phyloP scores from a whole-genome alignment of 2,329 filamentous ascomycete genomes.

The Coniochaeta sp. region DNA sequence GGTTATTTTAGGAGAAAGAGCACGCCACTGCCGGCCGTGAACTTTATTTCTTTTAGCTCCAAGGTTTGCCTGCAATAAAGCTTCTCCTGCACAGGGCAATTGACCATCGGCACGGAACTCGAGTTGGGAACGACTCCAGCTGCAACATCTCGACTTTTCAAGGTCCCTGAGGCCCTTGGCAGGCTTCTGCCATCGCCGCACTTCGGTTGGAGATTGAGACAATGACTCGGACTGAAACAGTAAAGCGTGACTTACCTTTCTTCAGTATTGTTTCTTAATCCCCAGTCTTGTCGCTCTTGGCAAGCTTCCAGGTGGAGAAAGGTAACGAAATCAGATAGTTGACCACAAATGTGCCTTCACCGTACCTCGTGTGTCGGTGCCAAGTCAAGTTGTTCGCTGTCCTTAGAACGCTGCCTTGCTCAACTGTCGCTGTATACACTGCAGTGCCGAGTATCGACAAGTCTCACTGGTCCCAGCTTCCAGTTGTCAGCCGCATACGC shows the following conservation, averaged over 20 bases:
- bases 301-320: neutral
- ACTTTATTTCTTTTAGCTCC: constrained; percentile 1
- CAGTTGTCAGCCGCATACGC: neutral
- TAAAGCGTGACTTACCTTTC: neutral
- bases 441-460: neutral
- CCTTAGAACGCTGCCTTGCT: neutral
- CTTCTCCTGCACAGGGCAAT: neutral
- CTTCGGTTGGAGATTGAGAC: neutral
- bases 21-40: neutral
- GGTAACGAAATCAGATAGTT: neutral
- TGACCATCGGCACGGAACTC: neutral
- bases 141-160: neutral
- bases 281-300: neutral
- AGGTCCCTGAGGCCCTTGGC: neutral
- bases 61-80: neutral
- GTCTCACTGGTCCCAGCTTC: constrained; percentile 1
- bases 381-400: neutral
- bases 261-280: neutral
- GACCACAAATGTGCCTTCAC: neutral
- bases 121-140: neutral
- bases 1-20: constrained; percentile 1
- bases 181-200: neutral
- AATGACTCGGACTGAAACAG: neutral
- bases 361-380: neutral
- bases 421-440: neutral